Conservation (phyloP, 2,329 filamentous ascomycete species). For the Colletotrichum sp. region DNA sequence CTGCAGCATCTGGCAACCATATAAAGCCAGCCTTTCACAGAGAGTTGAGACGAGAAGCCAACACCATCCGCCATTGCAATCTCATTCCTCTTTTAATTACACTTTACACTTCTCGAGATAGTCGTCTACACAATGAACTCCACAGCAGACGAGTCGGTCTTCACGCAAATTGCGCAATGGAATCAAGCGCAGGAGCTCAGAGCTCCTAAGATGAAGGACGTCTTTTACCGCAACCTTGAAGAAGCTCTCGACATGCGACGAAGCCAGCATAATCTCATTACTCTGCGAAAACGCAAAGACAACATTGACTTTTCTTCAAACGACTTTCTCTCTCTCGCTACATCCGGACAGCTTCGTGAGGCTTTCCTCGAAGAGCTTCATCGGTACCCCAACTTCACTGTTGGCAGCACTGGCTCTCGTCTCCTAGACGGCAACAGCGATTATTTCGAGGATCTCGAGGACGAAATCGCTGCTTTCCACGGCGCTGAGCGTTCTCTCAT, state of each 20-base stretch:
- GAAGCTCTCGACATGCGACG: conserved; percentile 32
- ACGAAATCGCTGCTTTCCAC: conserved; percentile 69
- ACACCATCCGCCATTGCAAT: not conserved
- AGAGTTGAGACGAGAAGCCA: not conserved
- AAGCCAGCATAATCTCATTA: conserved; percentile 25
- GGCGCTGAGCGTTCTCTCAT: conserved; percentile 61
- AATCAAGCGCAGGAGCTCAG: not conserved
- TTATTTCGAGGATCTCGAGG: conserved; percentile 54
- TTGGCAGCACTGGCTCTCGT: conserved; percentile 52
- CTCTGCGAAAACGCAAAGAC: conserved; percentile 25
- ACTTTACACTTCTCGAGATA: rapidly evolving
- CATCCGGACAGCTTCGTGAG: conserved; percentile 47
- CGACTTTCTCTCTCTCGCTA: conserved; percentile 66
- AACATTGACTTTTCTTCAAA: conserved; percentile 66
- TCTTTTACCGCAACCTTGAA: conserved; percentile 35
- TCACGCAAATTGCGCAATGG: not conserved
- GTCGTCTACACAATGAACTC: not conserved
- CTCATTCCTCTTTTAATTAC: not conserved
- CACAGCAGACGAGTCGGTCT: not conserved
- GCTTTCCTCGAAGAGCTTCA: conserved; percentile 54
- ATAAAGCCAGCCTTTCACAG: not conserved
- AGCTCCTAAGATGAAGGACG: not conserved
- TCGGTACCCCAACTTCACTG: not conserved
- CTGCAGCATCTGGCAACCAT: not conserved
- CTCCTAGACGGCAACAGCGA: conserved; percentile 68